Evolutionary conservation across 129 eudicot species (phyloP), one percentile per base, ranked within the genome.

Genomic region (Kitagawia praeruptora): DNA sequence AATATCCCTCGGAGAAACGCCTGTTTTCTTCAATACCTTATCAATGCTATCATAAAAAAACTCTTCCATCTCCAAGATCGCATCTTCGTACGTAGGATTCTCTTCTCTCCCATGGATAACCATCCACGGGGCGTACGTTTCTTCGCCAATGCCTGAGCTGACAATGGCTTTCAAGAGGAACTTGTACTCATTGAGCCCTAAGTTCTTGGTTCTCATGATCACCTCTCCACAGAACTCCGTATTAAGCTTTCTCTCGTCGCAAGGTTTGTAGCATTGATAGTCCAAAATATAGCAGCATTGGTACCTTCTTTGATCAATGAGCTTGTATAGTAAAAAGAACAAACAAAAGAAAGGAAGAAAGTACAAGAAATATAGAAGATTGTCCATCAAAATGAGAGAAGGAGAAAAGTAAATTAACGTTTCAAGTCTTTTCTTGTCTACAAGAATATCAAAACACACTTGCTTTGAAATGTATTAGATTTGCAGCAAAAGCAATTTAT

Each of bases 51-150:
- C 80, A 37, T 21, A 72, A 19, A 81, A 81, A 44, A 81, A 81
- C 64, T 81, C 84, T 13, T 81, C 84, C 84, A 81, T 81, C 31
- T 81, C 84, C 38, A 28, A 10, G n/a, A 75, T 53, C 15, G 45
- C 51, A 37, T 81, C 84, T 4, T 45, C 53, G 0, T 45, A n/a
- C 0, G 84, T 81, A 14, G 84, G 80, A 48, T 46, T 54, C 1
- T 64, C 75, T 44, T 78, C 81, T 45, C 74, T 46, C 27, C 74
- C 81, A 45, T 56, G 14, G 9, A 78, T 15, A 66, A 78, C 53
- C 73, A 54, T 41, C 18, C 75, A 15, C 6, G 81, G 81, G 6
- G 53, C 81, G 54, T 75, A 75, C 0, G 77, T 75, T 46, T 75
- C 77, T 46, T 75, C 77, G 25, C 77, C 77, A 28, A 75, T 75